A percentile compares a stretch with the other conserved stretches of the same genome.
These are phyloP conservation scores for Pseudogymnoascus sp. DNA, from an alignment of 2,329 filamentous ascomycete genomes.

Conservation along the genomic window DNA sequence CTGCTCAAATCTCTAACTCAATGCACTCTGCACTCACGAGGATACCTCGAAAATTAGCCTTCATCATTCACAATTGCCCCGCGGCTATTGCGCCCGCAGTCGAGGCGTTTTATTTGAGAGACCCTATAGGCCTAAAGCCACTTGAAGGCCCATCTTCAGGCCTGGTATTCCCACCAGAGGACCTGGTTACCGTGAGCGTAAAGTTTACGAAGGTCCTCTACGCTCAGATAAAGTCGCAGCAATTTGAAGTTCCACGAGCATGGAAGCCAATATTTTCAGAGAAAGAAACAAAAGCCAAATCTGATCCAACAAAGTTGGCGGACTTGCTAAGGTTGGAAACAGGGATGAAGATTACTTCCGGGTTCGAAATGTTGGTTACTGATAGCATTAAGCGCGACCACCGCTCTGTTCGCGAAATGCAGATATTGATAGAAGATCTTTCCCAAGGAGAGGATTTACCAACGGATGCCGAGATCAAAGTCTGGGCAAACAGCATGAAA, in stretches of 20 bases:
- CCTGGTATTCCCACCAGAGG: slow-evolving; percentile 64
- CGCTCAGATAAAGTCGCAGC: slow-evolving; percentile 82
- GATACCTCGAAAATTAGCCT: slow-evolving; percentile 75
- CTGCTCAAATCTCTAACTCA: slow-evolving; percentile 63
- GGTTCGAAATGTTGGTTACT: slow-evolving; percentile 78
- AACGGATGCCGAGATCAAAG: slow-evolving; percentile 61
- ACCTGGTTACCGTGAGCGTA: slow-evolving; percentile 72
- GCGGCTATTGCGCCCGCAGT: slow-evolving; percentile 74
- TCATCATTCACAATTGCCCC: slow-evolving; percentile 68
- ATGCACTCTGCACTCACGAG: slow-evolving; percentile 69
- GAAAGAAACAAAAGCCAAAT: slow-evolving; percentile 24
- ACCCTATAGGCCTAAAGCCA: slow-evolving; percentile 67
- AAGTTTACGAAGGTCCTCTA: slow-evolving; percentile 85
- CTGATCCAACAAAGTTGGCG: slow-evolving; percentile 23
- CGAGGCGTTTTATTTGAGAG: slow-evolving; percentile 88
- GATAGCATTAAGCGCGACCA: slow-evolving; percentile 63
- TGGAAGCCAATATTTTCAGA: slow-evolving; percentile 38
- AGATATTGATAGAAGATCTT: slow-evolving; percentile 68
- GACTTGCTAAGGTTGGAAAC: slow-evolving; percentile 46
- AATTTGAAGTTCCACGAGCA: slow-evolving; percentile 59
- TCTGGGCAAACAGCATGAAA: slow-evolving; percentile 55
- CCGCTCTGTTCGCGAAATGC: slow-evolving; percentile 65
- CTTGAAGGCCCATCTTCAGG: slow-evolving; percentile 49
- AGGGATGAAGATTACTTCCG: slow-evolving; percentile 85
- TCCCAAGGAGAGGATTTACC: slow-evolving; percentile 61